Conservation (phyloP, 2,329 filamentous ascomycete genomes). For the Grosmannia serpens region DNA sequence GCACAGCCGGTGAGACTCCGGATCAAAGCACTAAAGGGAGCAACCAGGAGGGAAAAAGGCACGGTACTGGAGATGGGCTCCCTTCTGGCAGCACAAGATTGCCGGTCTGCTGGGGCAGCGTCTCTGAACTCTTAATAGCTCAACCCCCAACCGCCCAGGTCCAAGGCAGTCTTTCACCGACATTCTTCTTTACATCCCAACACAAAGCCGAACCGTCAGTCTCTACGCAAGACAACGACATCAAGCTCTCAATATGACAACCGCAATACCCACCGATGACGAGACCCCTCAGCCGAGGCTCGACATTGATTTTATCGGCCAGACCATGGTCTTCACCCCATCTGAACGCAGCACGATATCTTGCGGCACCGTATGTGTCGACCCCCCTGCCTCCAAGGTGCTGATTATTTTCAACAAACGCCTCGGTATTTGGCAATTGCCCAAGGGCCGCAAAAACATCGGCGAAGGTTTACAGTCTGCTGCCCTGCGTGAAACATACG, state of each 20-base stretch:
- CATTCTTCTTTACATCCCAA: background rate
- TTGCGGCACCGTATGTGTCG: constrained; percentile 34
- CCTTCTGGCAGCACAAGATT: too few relatives aligned
- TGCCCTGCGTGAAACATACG: constrained; percentile 34
- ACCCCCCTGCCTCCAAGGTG: constrained; percentile 23
- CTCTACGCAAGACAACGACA: background rate
- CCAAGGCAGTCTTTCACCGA: too few relatives aligned
- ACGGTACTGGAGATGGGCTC: too few relatives aligned
- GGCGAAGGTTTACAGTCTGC: constrained; percentile 28
- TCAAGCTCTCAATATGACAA: background rate
- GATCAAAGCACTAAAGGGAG: too few relatives aligned
- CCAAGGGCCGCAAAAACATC: constrained; percentile 37
- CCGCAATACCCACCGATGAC: background rate
- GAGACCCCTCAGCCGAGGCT: constrained; percentile 2
- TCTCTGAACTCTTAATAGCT: too few relatives aligned
- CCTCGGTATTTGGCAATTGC: constrained; percentile 32
- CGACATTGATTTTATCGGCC: constrained; percentile 19
- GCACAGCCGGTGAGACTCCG: too few relatives aligned
- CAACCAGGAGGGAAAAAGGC: too few relatives aligned
- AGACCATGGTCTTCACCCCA: constrained; percentile 25
- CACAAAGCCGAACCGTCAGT: background rate
- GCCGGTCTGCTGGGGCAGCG: too few relatives aligned
- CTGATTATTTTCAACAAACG: constrained; percentile 31
- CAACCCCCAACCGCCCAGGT: too few relatives aligned
- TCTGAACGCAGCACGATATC: constrained; percentile 32